Evolutionary conservation across 2,329 filamentous ascomycete genomes (phyloP).

Genomic region (Alternaria burnsii): DNA sequence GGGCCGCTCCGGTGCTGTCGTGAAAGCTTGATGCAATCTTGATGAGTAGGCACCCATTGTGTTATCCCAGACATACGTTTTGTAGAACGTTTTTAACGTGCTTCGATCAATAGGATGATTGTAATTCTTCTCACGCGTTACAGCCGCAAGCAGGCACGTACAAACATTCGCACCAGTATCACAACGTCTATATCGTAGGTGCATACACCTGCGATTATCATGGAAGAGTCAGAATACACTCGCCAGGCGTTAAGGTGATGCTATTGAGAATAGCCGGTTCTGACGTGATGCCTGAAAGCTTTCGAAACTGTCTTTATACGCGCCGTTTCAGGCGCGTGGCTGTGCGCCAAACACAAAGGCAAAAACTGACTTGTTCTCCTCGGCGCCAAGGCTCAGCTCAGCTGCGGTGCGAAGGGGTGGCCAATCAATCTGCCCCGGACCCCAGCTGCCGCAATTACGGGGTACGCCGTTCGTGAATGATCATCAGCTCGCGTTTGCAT

Average conservation of each 20-base stretch:
- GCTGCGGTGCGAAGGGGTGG: background rate
- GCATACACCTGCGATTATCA: background rate
- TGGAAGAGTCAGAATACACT: background rate
- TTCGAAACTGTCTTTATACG: slow-evolving; percentile 1
- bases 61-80: background rate
- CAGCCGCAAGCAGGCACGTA: background rate
- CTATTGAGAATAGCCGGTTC: background rate
- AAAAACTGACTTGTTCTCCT: background rate
- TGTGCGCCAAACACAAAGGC: background rate
- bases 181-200: background rate
- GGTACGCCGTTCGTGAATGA: slow-evolving; percentile 16
- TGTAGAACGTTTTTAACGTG: background rate
- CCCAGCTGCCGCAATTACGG: slow-evolving; percentile 16
- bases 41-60: background rate
- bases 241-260: background rate
- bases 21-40: background rate
- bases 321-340: slow-evolving; percentile 15
- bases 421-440: slow-evolving; percentile 8
- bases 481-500: slow-evolving; percentile 17
- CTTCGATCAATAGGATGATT: background rate
- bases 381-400: slow-evolving; percentile 13
- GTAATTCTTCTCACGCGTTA: background rate
- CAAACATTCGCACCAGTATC: background rate
- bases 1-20: background rate
- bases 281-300: background rate